Evolutionary conservation across 192 early-diverging fungal genomes (phyloP).

Genomic region (Coemansia sp.): DNA sequence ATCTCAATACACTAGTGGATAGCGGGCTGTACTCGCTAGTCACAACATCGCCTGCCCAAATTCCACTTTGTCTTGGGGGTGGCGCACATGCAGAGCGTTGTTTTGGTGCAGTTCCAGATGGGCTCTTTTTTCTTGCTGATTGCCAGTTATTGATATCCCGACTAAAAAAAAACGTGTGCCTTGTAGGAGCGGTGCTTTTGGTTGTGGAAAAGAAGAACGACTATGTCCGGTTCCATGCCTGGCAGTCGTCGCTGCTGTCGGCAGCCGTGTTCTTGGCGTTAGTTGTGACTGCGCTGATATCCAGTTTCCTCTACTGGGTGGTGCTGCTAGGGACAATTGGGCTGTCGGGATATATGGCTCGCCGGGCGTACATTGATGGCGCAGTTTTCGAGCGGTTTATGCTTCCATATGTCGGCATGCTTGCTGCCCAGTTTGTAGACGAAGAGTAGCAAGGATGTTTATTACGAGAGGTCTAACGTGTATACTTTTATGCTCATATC

Average conservation of each 20-base stretch:
- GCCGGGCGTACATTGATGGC: slow-evolving; percentile 67
- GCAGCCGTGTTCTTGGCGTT: slow-evolving; percentile 21
- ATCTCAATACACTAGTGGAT: too few relatives aligned
- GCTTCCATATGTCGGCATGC: slow-evolving; percentile 64
- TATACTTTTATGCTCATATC: too few relatives aligned
- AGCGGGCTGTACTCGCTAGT: too few relatives aligned
- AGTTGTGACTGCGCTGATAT: slow-evolving; percentile 41
- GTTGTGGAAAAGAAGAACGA: slow-evolving; percentile 74
- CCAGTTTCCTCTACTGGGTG: slow-evolving; percentile 42
- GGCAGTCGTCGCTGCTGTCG: slow-evolving; percentile 53
- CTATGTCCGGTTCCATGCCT: slow-evolving; percentile 57
- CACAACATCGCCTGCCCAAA: too few relatives aligned
- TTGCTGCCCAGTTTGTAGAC: slow-evolving; percentile 68
- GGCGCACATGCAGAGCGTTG: slow-evolving; percentile 1
- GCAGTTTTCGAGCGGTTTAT: slow-evolving; percentile 69
- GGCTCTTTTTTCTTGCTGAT: too few relatives aligned
- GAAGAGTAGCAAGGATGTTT: slow-evolving; percentile 47
- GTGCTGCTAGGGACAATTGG: slow-evolving; percentile 17
- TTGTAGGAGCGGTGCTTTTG: slow-evolving; percentile 65
- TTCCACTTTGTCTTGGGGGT: not conserved
- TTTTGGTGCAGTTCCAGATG: too few relatives aligned
- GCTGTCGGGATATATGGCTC: slow-evolving; percentile 39
- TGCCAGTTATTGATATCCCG: not conserved
- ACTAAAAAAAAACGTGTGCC: slow-evolving; percentile 2
- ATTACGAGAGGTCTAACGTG: too few relatives aligned